These are phyloP conservation scores for Ceratocystis smalleyi DNA, from an alignment of 2,329 filamentous ascomycete genomes.

Conservation along the genomic window DNA sequence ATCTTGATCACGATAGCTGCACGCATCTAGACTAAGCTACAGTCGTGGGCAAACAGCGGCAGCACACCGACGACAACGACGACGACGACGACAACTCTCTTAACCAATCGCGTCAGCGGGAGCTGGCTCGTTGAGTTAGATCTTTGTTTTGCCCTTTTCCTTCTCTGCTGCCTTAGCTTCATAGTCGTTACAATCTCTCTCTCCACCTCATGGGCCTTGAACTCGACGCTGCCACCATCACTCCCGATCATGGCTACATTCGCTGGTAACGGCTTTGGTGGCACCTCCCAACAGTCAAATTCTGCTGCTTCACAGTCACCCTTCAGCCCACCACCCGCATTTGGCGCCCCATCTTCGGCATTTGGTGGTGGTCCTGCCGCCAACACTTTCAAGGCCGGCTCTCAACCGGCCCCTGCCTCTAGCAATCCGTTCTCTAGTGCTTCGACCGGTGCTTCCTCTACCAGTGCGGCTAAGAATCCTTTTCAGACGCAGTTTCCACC, in stretches of 20 bases:
- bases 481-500: constrained; percentile 7
- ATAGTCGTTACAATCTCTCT: neutral
- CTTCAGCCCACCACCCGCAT: constrained; percentile 8
- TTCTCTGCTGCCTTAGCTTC: neutral
- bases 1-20: no score
- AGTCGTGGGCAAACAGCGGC: no score
- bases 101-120: no score
- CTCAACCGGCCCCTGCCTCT: neutral
- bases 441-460: neutral
- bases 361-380: neutral
- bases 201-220: neutral
- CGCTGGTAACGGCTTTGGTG: constrained; percentile 14
- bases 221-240: neutral
- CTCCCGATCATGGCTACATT: constrained; percentile 13
- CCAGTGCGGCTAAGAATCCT: constrained; percentile 1
- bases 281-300: neutral
- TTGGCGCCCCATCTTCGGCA: neutral
- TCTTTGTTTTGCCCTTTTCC: neutral
- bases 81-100: no score
- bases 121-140: no score
- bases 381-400: constrained; percentile 10
- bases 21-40: no score
- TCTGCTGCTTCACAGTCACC: constrained; percentile 12
- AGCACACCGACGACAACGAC: no score
- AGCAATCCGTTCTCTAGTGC: constrained; percentile 12